Evolutionary conservation across 1,139 yeast genomes (phyloP).

Genomic region (Candida sanyaensis): DNA sequence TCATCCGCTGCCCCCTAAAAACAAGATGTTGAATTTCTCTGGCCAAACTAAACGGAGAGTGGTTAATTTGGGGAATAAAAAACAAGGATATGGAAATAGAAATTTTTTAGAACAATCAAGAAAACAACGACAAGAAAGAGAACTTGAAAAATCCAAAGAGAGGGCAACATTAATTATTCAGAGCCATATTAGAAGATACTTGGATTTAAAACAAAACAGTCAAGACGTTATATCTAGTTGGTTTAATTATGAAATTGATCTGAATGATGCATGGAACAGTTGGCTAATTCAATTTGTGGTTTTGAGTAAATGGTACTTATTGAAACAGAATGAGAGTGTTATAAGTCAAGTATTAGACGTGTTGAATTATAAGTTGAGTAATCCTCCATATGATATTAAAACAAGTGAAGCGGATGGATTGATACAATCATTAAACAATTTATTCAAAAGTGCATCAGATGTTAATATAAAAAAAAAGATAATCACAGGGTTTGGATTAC

Average conservation of each 20-base stretch:
- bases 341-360: neutral
- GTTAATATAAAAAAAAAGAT: neutral
- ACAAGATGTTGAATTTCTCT: conserved; percentile 56
- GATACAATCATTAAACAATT: neutral
- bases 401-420: neutral
- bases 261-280: conserved; percentile 5
- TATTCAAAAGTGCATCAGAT: neutral
- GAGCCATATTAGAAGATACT: conserved; percentile 37
- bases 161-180: conserved; percentile 56
- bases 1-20: neutral
- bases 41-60: conserved; percentile 65
- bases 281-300: conserved; percentile 14
- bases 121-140: conserved; percentile 67
- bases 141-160: conserved; percentile 50
- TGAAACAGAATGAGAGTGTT: conserved; percentile 2
- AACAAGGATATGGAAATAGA: conserved; percentile 21
- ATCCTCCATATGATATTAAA: neutral
- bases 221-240: conserved; percentile 12
- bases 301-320: conserved; percentile 17
- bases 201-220: conserved; percentile 23
- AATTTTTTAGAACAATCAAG: conserved; percentile 57
- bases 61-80: conserved; percentile 72
- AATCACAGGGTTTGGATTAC: neutral
- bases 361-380: neutral
- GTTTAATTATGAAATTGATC: neutral